A percentile compares a stretch with the other conserved stretches of the same genome.
These are phyloP conservation scores for Aureobasidium sp. DNA, from an alignment of 2,329 filamentous ascomycete species.

Conservation along the genomic window DNA sequence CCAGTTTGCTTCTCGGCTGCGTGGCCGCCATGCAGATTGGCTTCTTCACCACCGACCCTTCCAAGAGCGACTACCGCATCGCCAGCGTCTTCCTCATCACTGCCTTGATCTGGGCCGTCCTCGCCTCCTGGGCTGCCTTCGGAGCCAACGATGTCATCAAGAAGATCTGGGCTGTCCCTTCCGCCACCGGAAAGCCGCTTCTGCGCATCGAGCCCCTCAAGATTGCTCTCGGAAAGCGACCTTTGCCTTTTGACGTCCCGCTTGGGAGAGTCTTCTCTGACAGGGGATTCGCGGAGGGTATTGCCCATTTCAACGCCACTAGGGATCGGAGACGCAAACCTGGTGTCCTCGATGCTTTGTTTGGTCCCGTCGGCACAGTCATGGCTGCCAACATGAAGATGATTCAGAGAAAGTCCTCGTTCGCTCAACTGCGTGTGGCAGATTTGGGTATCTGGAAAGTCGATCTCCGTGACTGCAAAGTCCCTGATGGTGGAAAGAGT, in stretches of 20 bases:
- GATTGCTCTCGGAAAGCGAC: not conserved
- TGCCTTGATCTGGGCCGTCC: not conserved
- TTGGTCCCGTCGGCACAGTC: not conserved
- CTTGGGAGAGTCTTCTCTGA: not conserved
- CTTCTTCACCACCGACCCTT: not conserved
- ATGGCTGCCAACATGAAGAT: constrained; percentile 3
- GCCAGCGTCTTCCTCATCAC: not conserved
- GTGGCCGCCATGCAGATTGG: not conserved
- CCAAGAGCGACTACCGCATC: not conserved
- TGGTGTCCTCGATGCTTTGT: not conserved
- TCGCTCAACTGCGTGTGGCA: not conserved
- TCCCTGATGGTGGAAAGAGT: not conserved
- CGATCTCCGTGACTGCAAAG: constrained; percentile 5
- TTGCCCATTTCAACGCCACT: not conserved
- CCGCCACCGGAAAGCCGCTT: not conserved
- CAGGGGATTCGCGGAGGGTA: not conserved
- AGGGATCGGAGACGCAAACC: not conserved
- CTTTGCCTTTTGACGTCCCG: constrained; percentile 1
- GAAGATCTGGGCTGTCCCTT: not conserved
- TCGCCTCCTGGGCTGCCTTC: not conserved
- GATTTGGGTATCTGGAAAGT: not conserved
- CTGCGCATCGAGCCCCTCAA: constrained; percentile 3
- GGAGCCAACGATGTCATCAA: not conserved
- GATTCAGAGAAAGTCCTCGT: not conserved
- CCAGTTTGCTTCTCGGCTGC: not conserved